Evolutionary conservation across 2,329 filamentous ascomycete species (phyloP).

Genomic region (Talaromyces sp.): DNA sequence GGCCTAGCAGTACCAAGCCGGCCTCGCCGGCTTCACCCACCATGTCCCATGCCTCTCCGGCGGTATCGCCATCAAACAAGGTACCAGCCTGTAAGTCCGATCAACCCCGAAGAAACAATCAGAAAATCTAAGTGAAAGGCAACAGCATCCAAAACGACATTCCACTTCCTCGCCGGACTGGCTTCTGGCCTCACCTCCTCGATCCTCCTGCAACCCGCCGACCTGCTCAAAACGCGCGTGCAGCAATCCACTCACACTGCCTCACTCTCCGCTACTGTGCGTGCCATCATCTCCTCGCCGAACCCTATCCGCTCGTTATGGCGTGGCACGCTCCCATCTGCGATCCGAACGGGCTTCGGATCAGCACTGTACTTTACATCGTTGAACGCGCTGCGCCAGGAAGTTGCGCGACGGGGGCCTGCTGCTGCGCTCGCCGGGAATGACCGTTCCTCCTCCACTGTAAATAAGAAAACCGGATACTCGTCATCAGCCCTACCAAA

Average conservation of each 20-base stretch:
- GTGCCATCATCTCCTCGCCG: slow-evolving; percentile 60
- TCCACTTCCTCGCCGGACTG: slow-evolving; percentile 85
- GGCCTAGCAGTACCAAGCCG: background rate
- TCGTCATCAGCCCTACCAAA: slow-evolving; percentile 71
- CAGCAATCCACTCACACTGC: slow-evolving; percentile 70
- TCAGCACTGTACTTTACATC: slow-evolving; percentile 91
- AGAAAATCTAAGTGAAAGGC: background rate
- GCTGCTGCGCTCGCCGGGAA: slow-evolving; percentile 30
- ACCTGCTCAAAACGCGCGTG: slow-evolving; percentile 92
- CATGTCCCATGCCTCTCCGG: slow-evolving; percentile 3
- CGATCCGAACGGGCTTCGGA: slow-evolving; percentile 87
- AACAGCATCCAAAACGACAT: slow-evolving; percentile 45
- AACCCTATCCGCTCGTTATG: slow-evolving; percentile 71
- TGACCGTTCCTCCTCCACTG: slow-evolving; percentile 11
- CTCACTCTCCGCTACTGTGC: slow-evolving; percentile 63
- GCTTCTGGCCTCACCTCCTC: slow-evolving; percentile 82
- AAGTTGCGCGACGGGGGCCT: slow-evolving; percentile 44
- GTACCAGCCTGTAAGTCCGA: slow-evolving; percentile 5
- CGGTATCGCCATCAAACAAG: slow-evolving; percentile 2
- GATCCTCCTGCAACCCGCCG: slow-evolving; percentile 85
- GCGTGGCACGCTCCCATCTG: slow-evolving; percentile 87
- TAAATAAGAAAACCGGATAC: slow-evolving; percentile 16
- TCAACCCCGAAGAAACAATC: background rate
- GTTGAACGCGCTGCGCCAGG: slow-evolving; percentile 75
- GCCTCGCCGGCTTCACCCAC: background rate